These are phyloP conservation scores for Phylloporus sp. DNA, from an alignment of 768 basidiomycete genomes.

Conservation along the genomic window DNA sequence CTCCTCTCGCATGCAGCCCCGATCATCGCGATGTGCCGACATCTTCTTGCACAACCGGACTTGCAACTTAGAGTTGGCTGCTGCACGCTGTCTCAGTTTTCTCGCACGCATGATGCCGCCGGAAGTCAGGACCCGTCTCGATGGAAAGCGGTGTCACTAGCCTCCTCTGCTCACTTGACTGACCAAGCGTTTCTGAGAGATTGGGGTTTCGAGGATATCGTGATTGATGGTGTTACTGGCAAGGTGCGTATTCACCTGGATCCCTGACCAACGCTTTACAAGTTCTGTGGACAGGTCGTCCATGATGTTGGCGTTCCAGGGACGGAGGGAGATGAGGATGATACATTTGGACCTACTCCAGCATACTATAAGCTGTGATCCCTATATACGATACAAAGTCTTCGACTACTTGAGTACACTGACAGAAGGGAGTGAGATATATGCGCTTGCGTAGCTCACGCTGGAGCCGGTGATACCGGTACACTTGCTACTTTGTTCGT, in stretches of 20 bases:
- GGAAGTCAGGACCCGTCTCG: constrained; percentile 35
- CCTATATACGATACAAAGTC: not conserved
- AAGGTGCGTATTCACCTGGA: constrained; percentile 40
- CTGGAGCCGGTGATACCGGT: constrained; percentile 69
- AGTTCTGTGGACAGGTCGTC: constrained; percentile 47
- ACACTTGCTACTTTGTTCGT: constrained; percentile 88
- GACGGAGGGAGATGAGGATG: constrained; percentile 54
- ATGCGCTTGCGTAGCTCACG: constrained; percentile 95
- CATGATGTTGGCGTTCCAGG: constrained; percentile 66
- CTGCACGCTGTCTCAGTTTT: constrained; percentile 62
- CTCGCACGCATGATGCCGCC: constrained; percentile 28
- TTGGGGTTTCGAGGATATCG: constrained; percentile 79
- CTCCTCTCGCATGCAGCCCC: constrained; percentile 76
- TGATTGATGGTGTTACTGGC: constrained; percentile 45
- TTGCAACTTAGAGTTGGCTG: constrained; percentile 65
- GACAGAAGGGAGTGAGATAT: constrained; percentile 46
- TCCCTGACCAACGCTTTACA: not conserved
- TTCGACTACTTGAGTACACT: not conserved
- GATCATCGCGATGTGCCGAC: constrained; percentile 57
- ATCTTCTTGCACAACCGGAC: constrained; percentile 48
- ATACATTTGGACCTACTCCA: constrained; percentile 43
- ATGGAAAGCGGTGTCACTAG: constrained; percentile 46
- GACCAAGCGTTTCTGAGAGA: constrained; percentile 56
- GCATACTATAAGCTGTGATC: constrained; percentile 13
- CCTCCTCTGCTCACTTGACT: constrained; percentile 51